Evolutionary conservation across 2,329 filamentous ascomycete species (phyloP).

Genomic region (Botrytis squamosa): DNA sequence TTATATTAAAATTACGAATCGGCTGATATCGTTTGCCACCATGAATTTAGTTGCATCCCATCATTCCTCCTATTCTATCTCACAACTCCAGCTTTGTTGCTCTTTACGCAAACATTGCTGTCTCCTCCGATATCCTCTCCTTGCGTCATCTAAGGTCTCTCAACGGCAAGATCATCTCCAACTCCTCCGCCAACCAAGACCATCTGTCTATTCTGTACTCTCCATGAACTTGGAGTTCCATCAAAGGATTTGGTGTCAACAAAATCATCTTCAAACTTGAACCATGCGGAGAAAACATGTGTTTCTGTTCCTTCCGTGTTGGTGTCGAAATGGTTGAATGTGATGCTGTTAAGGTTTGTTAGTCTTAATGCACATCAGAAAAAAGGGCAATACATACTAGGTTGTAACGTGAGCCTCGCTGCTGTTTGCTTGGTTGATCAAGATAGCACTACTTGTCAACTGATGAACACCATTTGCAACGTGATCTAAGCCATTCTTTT

Average conservation of each 20-base stretch:
- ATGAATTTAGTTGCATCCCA: background rate
- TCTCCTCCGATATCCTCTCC: background rate
- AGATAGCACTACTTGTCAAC: conserved; percentile 6
- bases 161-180: background rate
- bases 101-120: background rate
- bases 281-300: background rate
- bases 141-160: background rate
- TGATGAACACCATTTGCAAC: conserved; percentile 8
- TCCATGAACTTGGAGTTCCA: conserved; percentile 12
- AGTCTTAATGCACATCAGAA: background rate
- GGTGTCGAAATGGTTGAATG: conserved; percentile 7
- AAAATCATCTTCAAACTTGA: conserved; percentile 11
- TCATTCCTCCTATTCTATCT: background rate
- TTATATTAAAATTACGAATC: background rate
- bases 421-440: background rate
- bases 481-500: background rate
- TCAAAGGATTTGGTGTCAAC: conserved; percentile 7
- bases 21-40: background rate
- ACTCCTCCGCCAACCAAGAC: background rate
- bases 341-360: conserved; percentile 2
- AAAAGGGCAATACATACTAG: conserved; percentile 7
- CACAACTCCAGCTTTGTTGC: background rate
- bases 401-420: conserved; percentile 10
- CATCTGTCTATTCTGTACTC: conserved; percentile 13
- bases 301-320: background rate